Percentiles rank a stretch among this genome's conserved stretches.
Evolutionary conservation across 768 basidiomycete species (phyloP).

Genomic region (Dacryopinax spathularia): DNA sequence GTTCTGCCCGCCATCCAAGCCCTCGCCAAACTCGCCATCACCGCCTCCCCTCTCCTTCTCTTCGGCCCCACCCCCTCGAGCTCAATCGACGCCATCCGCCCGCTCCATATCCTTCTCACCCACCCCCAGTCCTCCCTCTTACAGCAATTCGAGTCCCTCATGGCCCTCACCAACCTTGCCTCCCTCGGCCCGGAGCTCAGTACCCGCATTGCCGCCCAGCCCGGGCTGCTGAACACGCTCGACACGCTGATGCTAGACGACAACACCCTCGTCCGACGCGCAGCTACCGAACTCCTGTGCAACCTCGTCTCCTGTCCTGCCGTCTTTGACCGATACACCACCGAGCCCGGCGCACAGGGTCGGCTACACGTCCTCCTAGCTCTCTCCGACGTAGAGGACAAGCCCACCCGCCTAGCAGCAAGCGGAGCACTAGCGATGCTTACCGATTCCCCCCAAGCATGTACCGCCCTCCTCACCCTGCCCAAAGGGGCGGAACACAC

Average conservation of each 20-base stretch:
- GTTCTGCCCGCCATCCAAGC: constrained; percentile 66
- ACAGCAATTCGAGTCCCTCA: constrained; percentile 82
- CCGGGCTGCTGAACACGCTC: constrained; percentile 44
- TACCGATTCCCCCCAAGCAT: constrained; percentile 46
- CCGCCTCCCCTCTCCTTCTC: constrained; percentile 75
- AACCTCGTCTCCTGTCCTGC: constrained; percentile 71
- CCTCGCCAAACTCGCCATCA: constrained; percentile 83
- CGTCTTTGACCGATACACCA: constrained; percentile 56
- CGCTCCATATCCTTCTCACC: constrained; percentile 52
- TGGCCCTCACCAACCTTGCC: constrained; percentile 92
- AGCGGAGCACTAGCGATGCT: constrained; percentile 79
- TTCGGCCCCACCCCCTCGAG: constrained; percentile 74
- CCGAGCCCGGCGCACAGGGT: constrained; percentile 30
- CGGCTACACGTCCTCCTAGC: constrained; percentile 73
- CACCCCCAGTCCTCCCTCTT: constrained; percentile 55
- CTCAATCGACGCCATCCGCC: constrained; percentile 69
- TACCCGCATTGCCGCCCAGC: constrained; percentile 39
- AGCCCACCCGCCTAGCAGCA: constrained; percentile 74
- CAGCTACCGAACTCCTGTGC: constrained; percentile 81
- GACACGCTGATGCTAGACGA: constrained; percentile 72
- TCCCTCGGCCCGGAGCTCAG: constrained; percentile 57
- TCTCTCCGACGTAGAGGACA: constrained; percentile 73
- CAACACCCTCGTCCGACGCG: constrained; percentile 65
- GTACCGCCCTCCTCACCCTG: constrained; percentile 45
- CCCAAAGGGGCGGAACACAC: constrained; percentile 51